Base-by-base conservation (phyloP, 768 basidiomycete species). In the Naganishia vishniacii region DNA sequence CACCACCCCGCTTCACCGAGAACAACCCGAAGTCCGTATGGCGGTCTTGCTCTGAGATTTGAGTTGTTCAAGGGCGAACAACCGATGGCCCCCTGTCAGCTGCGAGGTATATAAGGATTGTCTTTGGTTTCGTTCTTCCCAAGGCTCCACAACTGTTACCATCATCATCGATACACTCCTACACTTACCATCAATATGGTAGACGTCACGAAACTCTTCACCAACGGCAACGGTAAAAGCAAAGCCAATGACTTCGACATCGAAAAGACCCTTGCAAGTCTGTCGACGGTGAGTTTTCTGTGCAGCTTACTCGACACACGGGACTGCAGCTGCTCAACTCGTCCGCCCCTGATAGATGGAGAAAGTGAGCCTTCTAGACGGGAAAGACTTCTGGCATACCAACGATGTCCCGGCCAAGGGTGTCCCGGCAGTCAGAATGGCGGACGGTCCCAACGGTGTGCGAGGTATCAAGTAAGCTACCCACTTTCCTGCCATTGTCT, bases 361-460 rank as follows among this genome's bases (percentile, higher is more conserved):
- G 40, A 63, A 51, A 45, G 37, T 63, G 18, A 31, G 20, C 18
- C 49, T 53, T 51, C 62, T 61, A 1, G 60, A 48, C 15, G 62
- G 62, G 16, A 45, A 63, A 29, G 65, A 67, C 47, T 62, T 62
- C 44, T 67, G 65, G 65, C 65, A 67, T 29, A 67, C 51, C 32
- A 51, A 42, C 34, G 61, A 62, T 31, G 31, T 67, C 53, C 53
- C 61, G 4, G 41, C 41, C 16, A 67, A 67, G 45, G 44, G 45
- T 20, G 49, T 67, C 32, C 65, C 65, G 28, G 37, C 65, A 23
- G 65, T 67, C 45, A 61, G 65, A 26, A 86, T 88, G 82, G 85
- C 84, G 71, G 85, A 86, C 76, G 86, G 85, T 8, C 85, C 86
- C 28, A 86, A 86, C 83, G 86, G 87, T 44, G 85, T 87, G 32